A percentile compares a stretch with the other conserved stretches of the same genome.
Evolutionary conservation across 108 stramenopile genomes (phyloP).

Genomic region (Mediolabrus comicus): DNA sequence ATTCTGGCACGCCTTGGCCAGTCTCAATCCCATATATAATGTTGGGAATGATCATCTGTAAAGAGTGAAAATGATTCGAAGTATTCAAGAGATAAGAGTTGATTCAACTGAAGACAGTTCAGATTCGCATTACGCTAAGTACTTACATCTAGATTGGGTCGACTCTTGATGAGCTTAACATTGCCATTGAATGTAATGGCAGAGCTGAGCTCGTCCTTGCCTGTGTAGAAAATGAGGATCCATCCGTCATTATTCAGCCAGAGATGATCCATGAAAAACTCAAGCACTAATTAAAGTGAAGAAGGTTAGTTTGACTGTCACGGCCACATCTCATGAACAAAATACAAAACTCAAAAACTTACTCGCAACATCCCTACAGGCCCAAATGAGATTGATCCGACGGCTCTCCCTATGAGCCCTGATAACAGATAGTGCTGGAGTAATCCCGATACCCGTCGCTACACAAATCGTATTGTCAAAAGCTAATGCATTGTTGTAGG

Average conservation of each 20-base stretch:
- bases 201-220: conserved; percentile 26
- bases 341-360: not conserved
- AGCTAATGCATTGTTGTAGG: conserved; percentile 42
- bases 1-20: conserved; percentile 29
- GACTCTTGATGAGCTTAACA: conserved; percentile 31
- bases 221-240: conserved; percentile 59
- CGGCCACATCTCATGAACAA: not conserved
- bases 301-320: not conserved
- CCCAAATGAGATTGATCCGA: conserved; percentile 53
- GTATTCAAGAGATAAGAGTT: no score
- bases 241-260: conserved; percentile 47
- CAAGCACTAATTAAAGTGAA: conserved; percentile 14
- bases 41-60: conserved; percentile 33
- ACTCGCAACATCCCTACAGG: conserved; percentile 38
- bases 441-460: conserved; percentile 53
- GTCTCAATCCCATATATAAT: conserved; percentile 45
- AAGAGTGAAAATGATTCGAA: no score
- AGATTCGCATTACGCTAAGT: no score
- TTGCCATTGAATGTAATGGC: conserved; percentile 22
- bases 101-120: no score
- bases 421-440: conserved; percentile 51
- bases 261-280: conserved; percentile 51
- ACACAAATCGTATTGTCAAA: conserved; percentile 53
- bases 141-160: conserved; percentile 35
- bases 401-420: conserved; percentile 39